Base-by-base conservation (phyloP, 2,329 filamentous ascomycete species). In the Xenoacremonium recifei region DNA sequence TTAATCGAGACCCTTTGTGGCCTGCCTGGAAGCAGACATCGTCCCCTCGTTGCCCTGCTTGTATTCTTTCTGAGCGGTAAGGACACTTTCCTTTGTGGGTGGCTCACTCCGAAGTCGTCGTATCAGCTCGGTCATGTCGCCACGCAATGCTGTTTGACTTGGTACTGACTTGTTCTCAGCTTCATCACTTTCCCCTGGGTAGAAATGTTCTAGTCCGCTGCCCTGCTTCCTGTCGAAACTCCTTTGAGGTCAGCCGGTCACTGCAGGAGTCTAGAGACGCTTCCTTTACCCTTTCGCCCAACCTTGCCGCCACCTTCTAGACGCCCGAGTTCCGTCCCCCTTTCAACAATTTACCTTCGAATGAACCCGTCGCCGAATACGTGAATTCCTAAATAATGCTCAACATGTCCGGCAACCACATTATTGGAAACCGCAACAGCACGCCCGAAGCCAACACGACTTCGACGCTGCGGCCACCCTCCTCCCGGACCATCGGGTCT, bases 391-490 rank as follows among this genome's bases (percentile, higher is more conserved):
- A 34, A 48, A 67, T 52, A 58, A 77, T 78, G 74, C 67, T 75
- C 70, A 78, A 76, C 49, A 82, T 83, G 79, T 81, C 86, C 67
- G 82, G 83, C 58, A 84, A 76, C 61, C 80, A 82, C 63, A 72
- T 81, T 53, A 80, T 84, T 65, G 82, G 82, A 55, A 97, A 97
- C 72, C 87, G 93, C 60, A 97, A 97, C 72, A 97, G 91, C 77
- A 97, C 92, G 34, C 93, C 93, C 41, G 93, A 97, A 73, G 89
- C 87, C 40, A 86, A 84, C 57, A 89, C 84, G 60, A 82, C 87
- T 47, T 85, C 85, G 39, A 84, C 89, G 51, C 84, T 96, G 60
- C 87, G 92, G 48, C 89, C 91, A 35, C 88, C 90, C 36, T 79
- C 84, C 31, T 86, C 91, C 52, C 82, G 92, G 56, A 79, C 85